Percentiles rank a stretch among this genome's conserved stretches.
Conservation (phyloP, 2,329 filamentous ascomycete species). For the Clarireedia sp. region DNA sequence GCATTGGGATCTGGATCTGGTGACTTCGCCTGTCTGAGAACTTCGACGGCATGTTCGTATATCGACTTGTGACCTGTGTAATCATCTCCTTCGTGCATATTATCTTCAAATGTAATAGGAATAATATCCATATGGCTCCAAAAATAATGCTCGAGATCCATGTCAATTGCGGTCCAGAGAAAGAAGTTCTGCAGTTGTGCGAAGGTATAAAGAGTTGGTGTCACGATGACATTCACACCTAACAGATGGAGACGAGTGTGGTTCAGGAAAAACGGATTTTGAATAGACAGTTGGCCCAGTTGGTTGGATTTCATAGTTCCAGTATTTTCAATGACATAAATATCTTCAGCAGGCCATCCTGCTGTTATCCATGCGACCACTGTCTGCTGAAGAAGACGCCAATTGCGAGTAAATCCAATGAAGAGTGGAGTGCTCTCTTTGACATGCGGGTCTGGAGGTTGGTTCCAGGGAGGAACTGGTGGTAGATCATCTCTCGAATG, state of each 20-base stretch:
- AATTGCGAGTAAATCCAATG: conserved; percentile 49
- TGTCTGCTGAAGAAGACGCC: conserved; percentile 45
- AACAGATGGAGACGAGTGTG: conserved; percentile 41
- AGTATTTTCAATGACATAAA: conserved; percentile 51
- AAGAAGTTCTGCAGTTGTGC: conserved; percentile 49
- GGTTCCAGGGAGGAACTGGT: conserved; percentile 38
- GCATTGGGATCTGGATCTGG: neutral
- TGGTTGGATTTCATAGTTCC: conserved; percentile 46
- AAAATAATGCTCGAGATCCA: conserved; percentile 42
- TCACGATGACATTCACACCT: conserved; percentile 42
- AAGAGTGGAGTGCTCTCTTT: conserved; percentile 42
- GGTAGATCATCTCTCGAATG: conserved; percentile 28
- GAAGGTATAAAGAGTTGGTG: conserved; percentile 44
- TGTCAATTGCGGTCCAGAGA: conserved; percentile 36
- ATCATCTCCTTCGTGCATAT: neutral
- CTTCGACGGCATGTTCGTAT: conserved; percentile 5
- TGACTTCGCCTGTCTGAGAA: conserved; percentile 4
- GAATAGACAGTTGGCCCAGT: conserved; percentile 37
- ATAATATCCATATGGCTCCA: conserved; percentile 49
- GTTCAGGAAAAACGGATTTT: conserved; percentile 49
- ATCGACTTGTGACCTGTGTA: neutral
- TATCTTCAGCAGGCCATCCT: conserved; percentile 48
- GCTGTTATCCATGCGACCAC: conserved; percentile 49
- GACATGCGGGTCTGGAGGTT: conserved; percentile 32
- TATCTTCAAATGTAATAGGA: conserved; percentile 28